phyloP scores from a whole-genome alignment of 2,329 filamentous ascomycete species.

The Arthrobotrys megalospora region DNA sequence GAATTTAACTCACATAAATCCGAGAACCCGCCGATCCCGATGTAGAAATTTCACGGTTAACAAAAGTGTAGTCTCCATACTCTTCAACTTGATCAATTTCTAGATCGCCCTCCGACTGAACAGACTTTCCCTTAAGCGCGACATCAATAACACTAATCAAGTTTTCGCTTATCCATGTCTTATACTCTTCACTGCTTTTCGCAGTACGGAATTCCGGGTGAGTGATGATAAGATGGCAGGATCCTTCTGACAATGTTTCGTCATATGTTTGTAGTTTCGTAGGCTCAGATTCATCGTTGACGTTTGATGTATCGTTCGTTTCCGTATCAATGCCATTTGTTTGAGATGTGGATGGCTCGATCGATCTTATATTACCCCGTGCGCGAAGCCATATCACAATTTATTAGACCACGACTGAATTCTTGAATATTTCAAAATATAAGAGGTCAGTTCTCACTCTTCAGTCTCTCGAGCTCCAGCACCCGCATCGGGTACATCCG shows the following conservation, averaged over 20 bases:
- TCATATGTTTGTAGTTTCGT: conserved; percentile 12
- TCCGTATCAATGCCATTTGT: background rate
- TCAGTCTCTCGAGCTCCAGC: background rate
- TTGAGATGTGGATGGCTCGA: background rate
- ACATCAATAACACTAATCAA: conserved; percentile 1
- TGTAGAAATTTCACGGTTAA: background rate
- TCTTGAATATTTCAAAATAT: background rate
- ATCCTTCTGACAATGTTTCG: conserved; percentile 12
- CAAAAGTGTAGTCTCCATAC: conserved; percentile 12
- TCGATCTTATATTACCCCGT: background rate
- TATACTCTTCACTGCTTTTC: background rate
- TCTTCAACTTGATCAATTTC: background rate
- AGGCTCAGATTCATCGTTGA: background rate
- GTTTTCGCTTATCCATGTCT: background rate
- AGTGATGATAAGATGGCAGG: conserved; percentile 33
- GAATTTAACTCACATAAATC: background rate
- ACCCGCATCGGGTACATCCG: conserved; percentile 19
- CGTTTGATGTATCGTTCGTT: background rate
- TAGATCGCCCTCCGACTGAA: background rate
- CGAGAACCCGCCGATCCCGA: background rate
- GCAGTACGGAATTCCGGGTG: conserved; percentile 20
- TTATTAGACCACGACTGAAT: background rate
- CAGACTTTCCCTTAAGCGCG: background rate
- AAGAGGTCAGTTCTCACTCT: conserved; percentile 5
- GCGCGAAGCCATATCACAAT: background rate